Percentiles rank a stretch among this genome's conserved stretches.
Evolutionary conservation across 140 eudicot genomes (phyloP).

Genomic region (Senecio squalidus): DNA sequence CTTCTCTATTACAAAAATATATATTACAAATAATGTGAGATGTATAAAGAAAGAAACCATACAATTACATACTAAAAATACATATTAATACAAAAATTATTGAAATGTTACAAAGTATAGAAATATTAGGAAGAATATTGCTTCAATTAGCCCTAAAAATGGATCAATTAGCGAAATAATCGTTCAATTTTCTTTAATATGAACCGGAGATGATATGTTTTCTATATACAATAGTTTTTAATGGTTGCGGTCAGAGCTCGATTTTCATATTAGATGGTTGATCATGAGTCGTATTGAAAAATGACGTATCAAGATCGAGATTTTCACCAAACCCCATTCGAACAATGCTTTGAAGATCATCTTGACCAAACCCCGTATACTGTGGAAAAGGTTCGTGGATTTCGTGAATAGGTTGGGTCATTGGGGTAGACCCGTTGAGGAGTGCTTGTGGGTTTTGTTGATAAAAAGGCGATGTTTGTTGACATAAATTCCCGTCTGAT

Average conservation of each 20-base stretch:
- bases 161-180: constrained; percentile 18
- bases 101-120: constrained; percentile 5
- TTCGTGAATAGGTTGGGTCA: constrained; percentile 41
- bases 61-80: constrained; percentile 29
- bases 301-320: constrained; percentile 23
- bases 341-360: constrained; percentile 87
- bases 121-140: constrained; percentile 22
- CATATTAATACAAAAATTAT: constrained; percentile 13
- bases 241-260: constrained; percentile 42
- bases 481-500: constrained; percentile 33
- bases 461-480: constrained; percentile 34
- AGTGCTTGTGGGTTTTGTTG: constrained; percentile 41
- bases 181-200: constrained; percentile 7
- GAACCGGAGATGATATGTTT: constrained; percentile 21
- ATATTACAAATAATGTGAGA: constrained; percentile 32
- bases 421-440: constrained; percentile 32
- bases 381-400: constrained; percentile 45
- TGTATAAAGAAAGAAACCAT: constrained; percentile 23
- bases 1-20: constrained; percentile 20
- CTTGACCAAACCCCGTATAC: constrained; percentile 58
- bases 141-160: constrained; percentile 30
- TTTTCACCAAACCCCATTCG: constrained; percentile 65
- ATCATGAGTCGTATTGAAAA: constrained; percentile 15
- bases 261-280: constrained; percentile 62
- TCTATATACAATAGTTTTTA: constrained; percentile 16